Percentiles rank a stretch among this genome's conserved stretches.
phyloP scores from a whole-genome alignment of 2,329 filamentous ascomycete genomes.

The Periconia digitata region DNA sequence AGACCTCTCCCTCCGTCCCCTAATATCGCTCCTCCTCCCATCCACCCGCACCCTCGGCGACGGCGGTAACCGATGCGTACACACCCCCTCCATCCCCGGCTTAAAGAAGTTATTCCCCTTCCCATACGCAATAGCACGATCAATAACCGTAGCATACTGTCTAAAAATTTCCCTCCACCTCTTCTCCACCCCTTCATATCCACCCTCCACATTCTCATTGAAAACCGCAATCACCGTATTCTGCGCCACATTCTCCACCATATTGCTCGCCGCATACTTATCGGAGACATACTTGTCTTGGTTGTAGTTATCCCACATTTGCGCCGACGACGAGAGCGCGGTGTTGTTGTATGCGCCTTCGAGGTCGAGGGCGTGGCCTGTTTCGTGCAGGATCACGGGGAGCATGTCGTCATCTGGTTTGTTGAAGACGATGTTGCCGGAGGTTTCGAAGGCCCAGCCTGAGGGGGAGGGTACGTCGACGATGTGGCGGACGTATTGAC shows the following conservation, averaged over 20 bases:
- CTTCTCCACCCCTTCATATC: slow-evolving; percentile 10
- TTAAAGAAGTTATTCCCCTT: slow-evolving; percentile 5
- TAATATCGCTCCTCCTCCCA: neutral
- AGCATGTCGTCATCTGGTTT: slow-evolving; percentile 7
- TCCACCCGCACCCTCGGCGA: neutral
- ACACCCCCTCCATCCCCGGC: neutral
- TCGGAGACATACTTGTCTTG: slow-evolving; percentile 16
- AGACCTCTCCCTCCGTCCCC: neutral
- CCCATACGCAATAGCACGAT: neutral
- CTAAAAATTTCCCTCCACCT: slow-evolving; percentile 1
- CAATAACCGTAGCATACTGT: slow-evolving; percentile 4
- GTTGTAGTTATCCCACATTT: slow-evolving; percentile 13
- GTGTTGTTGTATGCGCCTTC: slow-evolving; percentile 12
- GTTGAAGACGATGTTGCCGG: slow-evolving; percentile 4
- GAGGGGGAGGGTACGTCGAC: slow-evolving; percentile 3
- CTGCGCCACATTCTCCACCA: slow-evolving; percentile 18
- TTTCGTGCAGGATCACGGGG: slow-evolving; percentile 19
- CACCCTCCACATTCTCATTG: slow-evolving; percentile 15
- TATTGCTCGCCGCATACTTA: slow-evolving; percentile 13
- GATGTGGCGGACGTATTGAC: slow-evolving; percentile 7
- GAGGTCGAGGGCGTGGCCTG: slow-evolving; percentile 16
- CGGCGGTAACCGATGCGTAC: slow-evolving; percentile 4
- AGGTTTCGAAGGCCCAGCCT: slow-evolving; percentile 6
- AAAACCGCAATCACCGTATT: slow-evolving; percentile 17
- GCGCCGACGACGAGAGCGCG: slow-evolving; percentile 9